Evolutionary conservation across 2,329 filamentous ascomycete genomes (phyloP), one percentile per base, ranked within the genome.

Genomic region (Colletotrichum sp.): DNA sequence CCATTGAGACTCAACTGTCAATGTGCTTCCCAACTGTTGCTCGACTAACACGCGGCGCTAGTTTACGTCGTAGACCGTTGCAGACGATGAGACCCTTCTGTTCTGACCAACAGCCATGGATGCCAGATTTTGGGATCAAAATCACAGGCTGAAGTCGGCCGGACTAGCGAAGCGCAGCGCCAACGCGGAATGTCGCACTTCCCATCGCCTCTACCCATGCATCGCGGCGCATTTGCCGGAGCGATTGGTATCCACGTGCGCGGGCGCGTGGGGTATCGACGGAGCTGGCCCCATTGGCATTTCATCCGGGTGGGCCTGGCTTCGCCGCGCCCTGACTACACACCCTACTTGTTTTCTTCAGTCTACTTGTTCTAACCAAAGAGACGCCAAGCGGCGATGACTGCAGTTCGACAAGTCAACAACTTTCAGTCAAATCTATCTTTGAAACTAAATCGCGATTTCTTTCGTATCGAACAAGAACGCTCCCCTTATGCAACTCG

Each of bases 241-340:
- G 43, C 58, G 26, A 58, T 12, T 64, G 21, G 43, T 69, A 58
- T 48, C 69, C 73, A 73, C 69, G 69, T 75, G 56, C 56, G 63
- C 56, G 32, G 63, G 48, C 34, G 70, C 62, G 55, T 74, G 69
- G 61, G 55, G 61, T 32, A 26, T 59, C 38, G 24, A 24, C 55
- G 61, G 55, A 66, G 55, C 61, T 66, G 52, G 18, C 36, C 28
- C 62, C 62, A 48, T 71, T 65, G 32, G 62, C 62, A 74, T 32
- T 74, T 67, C 72, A 67, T 30, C 72, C 62, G 69, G 62, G 72
- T 74, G 72, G 72, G 43, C n/a, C 62, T 48, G 62, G 18, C 52
- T 30, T 56, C 64, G 28, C 10, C 43, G 18, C 16, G 28, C 24
- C 28, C 26, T 28, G 14, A 34, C 43, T 36, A 24, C 30, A 24